Conservation (phyloP, 78 protist species). For the Dictyostelium purpureum region DNA sequence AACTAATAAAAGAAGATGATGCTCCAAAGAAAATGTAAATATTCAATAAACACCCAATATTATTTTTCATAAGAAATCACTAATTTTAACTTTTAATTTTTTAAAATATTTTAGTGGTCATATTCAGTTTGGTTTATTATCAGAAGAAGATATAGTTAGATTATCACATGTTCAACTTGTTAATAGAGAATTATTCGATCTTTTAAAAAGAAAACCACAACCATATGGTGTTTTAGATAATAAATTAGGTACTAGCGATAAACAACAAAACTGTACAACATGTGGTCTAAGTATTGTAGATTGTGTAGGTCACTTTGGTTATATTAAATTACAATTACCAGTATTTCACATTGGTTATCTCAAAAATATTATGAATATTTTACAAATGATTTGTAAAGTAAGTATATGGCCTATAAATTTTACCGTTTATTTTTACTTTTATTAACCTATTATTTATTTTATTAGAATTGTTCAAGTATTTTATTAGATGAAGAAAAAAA, state of each 20-base stretch:
- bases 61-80: background rate
- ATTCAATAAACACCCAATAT: background rate
- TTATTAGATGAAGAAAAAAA: constrained; percentile 60
- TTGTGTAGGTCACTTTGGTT: constrained; percentile 99
- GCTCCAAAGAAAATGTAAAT: constrained; percentile 78
- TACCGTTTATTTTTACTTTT: too few species aligned
- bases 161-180: constrained; percentile 65
- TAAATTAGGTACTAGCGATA: constrained; percentile 68
- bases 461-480: constrained; percentile 35
- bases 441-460: too few species aligned
- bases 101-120: constrained; percentile 32
- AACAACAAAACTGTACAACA: constrained; percentile 36
- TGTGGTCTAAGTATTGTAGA: constrained; percentile 84
- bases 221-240: constrained; percentile 72
- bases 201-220: constrained; percentile 41
- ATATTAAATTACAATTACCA: constrained; percentile 94
- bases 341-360: constrained; percentile 98
- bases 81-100: too few species aligned
- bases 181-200: constrained; percentile 42
- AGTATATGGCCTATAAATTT: constrained; percentile 59
- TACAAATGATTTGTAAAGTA: constrained; percentile 94
- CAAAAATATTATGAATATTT: constrained; percentile 80
- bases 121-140: constrained; percentile 78
- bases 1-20: constrained; percentile 66
- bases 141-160: constrained; percentile 74